These are phyloP conservation scores for Sisymbrium altissimum DNA, from an alignment of 345 rosid species.

Conservation along the genomic window DNA sequence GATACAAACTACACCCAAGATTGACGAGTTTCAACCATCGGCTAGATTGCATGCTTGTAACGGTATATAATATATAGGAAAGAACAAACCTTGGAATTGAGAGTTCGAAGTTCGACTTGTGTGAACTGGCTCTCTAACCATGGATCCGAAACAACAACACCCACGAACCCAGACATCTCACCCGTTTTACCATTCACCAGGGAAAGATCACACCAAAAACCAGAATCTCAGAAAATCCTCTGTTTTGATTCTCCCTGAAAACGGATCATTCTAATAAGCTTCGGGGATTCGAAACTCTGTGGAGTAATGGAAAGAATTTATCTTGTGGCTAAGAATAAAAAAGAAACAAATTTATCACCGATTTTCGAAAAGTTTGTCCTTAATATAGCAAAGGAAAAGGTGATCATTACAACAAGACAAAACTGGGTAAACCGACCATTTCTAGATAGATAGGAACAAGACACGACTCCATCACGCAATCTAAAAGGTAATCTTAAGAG, in stretches of 20 bases:
- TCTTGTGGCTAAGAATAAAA: constrained; percentile 15
- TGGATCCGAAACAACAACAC: constrained; percentile 78
- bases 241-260: neutral
- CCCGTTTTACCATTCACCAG: neutral
- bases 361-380: constrained; percentile 3
- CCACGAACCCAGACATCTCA: constrained; percentile 66
- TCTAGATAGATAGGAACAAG: constrained; percentile 2
- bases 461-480: constrained; percentile 16
- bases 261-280: neutral
- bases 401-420: constrained; percentile 11
- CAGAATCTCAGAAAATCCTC: neutral
- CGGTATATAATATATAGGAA: too few species aligned
- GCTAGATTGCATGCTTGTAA: neutral
- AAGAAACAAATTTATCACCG: neutral
- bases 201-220: constrained; percentile 2
- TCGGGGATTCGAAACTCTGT: neutral
- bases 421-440: constrained; percentile 20
- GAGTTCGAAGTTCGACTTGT: constrained; percentile 88
- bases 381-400: neutral
- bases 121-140: constrained; percentile 85
- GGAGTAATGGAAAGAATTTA: neutral
- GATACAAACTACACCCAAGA: constrained; percentile 45
- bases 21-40: neutral
- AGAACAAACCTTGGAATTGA: constrained; percentile 56
- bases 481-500: neutral